Evolutionary conservation across 2,329 filamentous ascomycete genomes (phyloP).

Genomic region (Trichoderma sp.): DNA sequence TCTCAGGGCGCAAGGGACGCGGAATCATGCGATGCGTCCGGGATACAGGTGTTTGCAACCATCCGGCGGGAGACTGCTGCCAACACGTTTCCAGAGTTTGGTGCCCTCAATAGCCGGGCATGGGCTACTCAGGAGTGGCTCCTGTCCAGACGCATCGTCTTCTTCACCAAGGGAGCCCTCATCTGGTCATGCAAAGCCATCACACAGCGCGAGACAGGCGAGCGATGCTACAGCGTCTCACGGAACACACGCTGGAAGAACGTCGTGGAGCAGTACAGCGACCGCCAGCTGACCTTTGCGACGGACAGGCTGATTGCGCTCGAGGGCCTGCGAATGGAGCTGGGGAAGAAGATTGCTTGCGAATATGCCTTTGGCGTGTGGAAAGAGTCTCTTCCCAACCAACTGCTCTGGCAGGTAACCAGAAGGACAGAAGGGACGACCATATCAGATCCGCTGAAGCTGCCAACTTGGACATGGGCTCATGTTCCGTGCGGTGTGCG

Average conservation of each 20-base stretch:
- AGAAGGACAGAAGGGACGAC: not conserved
- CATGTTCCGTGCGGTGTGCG: constrained; percentile 30
- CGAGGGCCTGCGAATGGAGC: constrained; percentile 28
- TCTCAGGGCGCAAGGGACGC: not conserved
- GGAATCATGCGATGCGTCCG: not conserved
- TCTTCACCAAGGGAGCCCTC: constrained; percentile 29
- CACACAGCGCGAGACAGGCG: constrained; percentile 31
- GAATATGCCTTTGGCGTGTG: constrained; percentile 29
- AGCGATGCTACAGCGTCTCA: constrained; percentile 31
- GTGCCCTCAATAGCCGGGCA: constrained; percentile 29
- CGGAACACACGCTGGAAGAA: constrained; percentile 31
- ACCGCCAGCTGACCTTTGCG: constrained; percentile 28
- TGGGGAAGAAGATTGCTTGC: constrained; percentile 26
- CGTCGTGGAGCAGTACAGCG: constrained; percentile 30
- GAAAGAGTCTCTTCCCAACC: constrained; percentile 30
- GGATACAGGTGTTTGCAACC: constrained; percentile 27
- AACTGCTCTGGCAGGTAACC: constrained; percentile 31
- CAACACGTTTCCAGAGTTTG: constrained; percentile 31
- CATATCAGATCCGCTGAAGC: constrained; percentile 20
- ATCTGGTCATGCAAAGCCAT: constrained; percentile 33
- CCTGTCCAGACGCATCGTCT: constrained; percentile 31
- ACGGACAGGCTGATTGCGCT: constrained; percentile 30
- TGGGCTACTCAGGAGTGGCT: constrained; percentile 34
- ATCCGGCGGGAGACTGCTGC: constrained; percentile 25
- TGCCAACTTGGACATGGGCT: constrained; percentile 31